Evolutionary conservation across 2,329 filamentous ascomycete species (phyloP).

Genomic region (Exophiala xenobiotica): DNA sequence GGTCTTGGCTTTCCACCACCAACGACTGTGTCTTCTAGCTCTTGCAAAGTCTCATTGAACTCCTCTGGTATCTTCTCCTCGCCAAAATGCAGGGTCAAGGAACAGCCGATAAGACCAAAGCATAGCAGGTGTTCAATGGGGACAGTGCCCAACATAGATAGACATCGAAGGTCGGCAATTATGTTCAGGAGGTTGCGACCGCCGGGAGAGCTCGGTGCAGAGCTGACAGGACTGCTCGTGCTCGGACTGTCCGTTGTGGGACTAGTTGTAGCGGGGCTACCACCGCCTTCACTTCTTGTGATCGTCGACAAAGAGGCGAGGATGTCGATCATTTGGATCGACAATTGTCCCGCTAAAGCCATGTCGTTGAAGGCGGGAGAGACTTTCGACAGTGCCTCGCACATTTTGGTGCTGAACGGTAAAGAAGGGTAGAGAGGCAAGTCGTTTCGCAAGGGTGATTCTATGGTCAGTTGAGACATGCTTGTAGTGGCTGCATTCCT

Average conservation of each 20-base stretch:
- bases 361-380: slow-evolving; percentile 20
- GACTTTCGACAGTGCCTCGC: slow-evolving; percentile 21
- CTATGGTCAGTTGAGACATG: slow-evolving; percentile 19
- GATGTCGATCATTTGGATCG: slow-evolving; percentile 23
- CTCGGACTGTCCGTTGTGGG: slow-evolving; percentile 1
- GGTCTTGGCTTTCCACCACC: slow-evolving; percentile 8
- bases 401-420: slow-evolving; percentile 17
- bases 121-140: slow-evolving; percentile 22
- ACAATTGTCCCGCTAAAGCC: slow-evolving; percentile 19
- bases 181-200: slow-evolving; percentile 13
- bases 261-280: too few species aligned
- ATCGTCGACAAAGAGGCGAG: slow-evolving; percentile 14
- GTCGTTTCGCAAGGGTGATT: slow-evolving; percentile 19
- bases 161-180: slow-evolving; percentile 17
- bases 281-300: slow-evolving; percentile 3
- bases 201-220: slow-evolving; percentile 5
- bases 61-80: slow-evolving; percentile 12
- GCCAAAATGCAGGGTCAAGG: slow-evolving; percentile 17
- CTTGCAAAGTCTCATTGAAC: slow-evolving; percentile 15
- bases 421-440: slow-evolving; percentile 20
- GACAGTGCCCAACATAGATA: slow-evolving; percentile 17
- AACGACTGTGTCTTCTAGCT: slow-evolving; percentile 18
- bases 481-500: slow-evolving; percentile 16
- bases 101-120: slow-evolving; percentile 20
- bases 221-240: slow-evolving; percentile 4